Conservation (phyloP, 768 basidiomycete species). For the Phylloporus scabripes region DNA sequence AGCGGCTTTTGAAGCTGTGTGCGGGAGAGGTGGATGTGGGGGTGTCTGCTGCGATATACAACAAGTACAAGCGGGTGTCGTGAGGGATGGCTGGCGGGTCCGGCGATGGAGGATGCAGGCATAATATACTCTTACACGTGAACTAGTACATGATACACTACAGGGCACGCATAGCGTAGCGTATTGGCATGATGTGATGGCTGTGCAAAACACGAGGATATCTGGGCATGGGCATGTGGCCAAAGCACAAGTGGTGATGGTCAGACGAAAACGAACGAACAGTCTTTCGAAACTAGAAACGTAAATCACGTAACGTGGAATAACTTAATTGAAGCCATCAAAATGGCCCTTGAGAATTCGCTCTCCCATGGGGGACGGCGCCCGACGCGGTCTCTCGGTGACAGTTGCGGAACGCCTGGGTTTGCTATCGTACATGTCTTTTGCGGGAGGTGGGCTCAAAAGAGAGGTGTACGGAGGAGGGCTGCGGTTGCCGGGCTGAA, state of each 20-base stretch:
- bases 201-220: slow-evolving; percentile 14
- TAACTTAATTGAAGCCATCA: slow-evolving; percentile 73
- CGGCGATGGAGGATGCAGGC: slow-evolving; percentile 1
- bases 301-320: slow-evolving; percentile 4
- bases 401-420: slow-evolving; percentile 60
- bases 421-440: slow-evolving; percentile 25
- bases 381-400: slow-evolving; percentile 44
- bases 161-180: neutral
- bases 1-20: slow-evolving; percentile 19
- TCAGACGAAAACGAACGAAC: slow-evolving; percentile 7
- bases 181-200: no score
- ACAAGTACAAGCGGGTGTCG: slow-evolving; percentile 31
- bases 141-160: slow-evolving; percentile 17
- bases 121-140: slow-evolving; percentile 17
- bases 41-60: slow-evolving; percentile 26
- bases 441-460: slow-evolving; percentile 21
- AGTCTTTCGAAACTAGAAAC: neutral
- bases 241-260: neutral
- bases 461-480: slow-evolving; percentile 52
- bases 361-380: slow-evolving; percentile 88
- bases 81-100: slow-evolving; percentile 14
- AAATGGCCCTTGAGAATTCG: slow-evolving; percentile 88
- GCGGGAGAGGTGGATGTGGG: slow-evolving; percentile 26
- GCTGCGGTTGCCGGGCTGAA: slow-evolving; percentile 31
- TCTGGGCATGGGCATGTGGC: slow-evolving; percentile 5